Evolutionary conservation across 192 early-diverging fungal genomes (phyloP).

Genomic region (Glomus cerebriforme): DNA sequence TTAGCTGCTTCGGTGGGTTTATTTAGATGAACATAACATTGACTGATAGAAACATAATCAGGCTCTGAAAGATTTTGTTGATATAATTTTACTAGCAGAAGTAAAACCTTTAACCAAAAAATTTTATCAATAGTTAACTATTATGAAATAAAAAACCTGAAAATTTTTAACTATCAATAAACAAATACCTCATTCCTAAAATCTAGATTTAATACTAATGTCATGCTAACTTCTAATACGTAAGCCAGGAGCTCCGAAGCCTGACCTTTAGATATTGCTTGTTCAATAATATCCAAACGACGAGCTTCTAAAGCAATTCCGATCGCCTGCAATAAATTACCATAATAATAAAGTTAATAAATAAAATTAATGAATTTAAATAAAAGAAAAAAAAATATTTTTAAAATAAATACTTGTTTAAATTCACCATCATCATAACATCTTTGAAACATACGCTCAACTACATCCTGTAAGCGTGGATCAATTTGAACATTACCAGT

Average conservation of each 20-base stretch:
- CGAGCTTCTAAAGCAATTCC: conserved; percentile 94
- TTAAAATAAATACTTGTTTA: conserved; percentile 61
- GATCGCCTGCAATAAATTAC: conserved; percentile 62
- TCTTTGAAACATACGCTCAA: conserved; percentile 93
- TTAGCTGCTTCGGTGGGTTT: conserved; percentile 73
- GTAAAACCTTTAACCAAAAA: conserved; percentile 55
- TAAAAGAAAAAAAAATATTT: not conserved
- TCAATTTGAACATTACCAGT: conserved; percentile 61
- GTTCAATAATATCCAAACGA: conserved; percentile 87
- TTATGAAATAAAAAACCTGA: not conserved
- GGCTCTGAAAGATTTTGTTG: conserved; percentile 70
- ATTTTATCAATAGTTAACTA: not conserved
- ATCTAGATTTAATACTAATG: conserved; percentile 76
- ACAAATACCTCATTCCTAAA: conserved; percentile 78
- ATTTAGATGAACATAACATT: conserved; percentile 91
- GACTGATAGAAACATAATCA: conserved; percentile 90
- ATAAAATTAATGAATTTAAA: not conserved
- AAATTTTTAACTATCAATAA: not conserved
- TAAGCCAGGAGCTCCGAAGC: conserved; percentile 77
- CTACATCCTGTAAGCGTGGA: conserved; percentile 78
- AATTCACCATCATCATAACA: conserved; percentile 86
- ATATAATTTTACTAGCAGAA: conserved; percentile 75
- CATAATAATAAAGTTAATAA: not conserved
- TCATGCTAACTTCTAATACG: conserved; percentile 84
- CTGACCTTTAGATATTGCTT: conserved; percentile 73